phyloP scores from a whole-genome alignment of 2,329 filamentous ascomycete genomes.

The Grosmannia clavigera region DNA sequence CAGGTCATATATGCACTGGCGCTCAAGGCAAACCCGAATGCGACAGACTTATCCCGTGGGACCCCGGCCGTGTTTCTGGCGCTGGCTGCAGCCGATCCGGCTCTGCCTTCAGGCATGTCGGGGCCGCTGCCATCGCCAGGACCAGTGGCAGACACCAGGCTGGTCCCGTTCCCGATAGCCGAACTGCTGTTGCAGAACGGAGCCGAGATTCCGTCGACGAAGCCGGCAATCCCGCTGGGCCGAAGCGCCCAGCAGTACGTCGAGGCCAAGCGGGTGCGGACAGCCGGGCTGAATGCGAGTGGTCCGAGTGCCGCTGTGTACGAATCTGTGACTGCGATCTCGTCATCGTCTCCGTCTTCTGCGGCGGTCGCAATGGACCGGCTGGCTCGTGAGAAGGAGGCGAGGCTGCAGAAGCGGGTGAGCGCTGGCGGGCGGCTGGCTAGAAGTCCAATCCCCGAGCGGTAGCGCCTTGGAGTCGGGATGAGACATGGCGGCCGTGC shows the following conservation, averaged over 20 bases:
- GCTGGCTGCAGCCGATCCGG: constrained; percentile 83
- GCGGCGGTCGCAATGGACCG: constrained; percentile 36
- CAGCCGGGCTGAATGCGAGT: neutral
- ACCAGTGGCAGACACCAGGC: constrained; percentile 33
- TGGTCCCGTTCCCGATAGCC: constrained; percentile 71
- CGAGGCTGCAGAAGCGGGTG: constrained; percentile 63
- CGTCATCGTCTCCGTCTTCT: constrained; percentile 24
- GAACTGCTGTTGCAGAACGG: constrained; percentile 91
- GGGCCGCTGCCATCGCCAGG: neutral
- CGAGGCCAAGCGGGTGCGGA: constrained; percentile 56
- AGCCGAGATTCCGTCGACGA: constrained; percentile 64
- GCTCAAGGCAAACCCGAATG: constrained; percentile 75
- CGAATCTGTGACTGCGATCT: constrained; percentile 13
- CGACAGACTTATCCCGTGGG: constrained; percentile 70
- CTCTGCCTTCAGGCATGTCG: constrained; percentile 21
- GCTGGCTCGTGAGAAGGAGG: constrained; percentile 50
- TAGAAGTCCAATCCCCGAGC: constrained; percentile 50
- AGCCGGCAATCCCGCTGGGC: constrained; percentile 75
- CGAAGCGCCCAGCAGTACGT: constrained; percentile 71
- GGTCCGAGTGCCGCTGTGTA: neutral
- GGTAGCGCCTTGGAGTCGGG: constrained; percentile 27
- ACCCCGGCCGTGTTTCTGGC: constrained; percentile 87
- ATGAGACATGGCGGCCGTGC: neutral
- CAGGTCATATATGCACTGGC: constrained; percentile 86
- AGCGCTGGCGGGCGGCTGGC: constrained; percentile 65